phyloP scores from a whole-genome alignment of 495 filamentous ascomycete species.

The Lasiosphaeria hispida region DNA sequence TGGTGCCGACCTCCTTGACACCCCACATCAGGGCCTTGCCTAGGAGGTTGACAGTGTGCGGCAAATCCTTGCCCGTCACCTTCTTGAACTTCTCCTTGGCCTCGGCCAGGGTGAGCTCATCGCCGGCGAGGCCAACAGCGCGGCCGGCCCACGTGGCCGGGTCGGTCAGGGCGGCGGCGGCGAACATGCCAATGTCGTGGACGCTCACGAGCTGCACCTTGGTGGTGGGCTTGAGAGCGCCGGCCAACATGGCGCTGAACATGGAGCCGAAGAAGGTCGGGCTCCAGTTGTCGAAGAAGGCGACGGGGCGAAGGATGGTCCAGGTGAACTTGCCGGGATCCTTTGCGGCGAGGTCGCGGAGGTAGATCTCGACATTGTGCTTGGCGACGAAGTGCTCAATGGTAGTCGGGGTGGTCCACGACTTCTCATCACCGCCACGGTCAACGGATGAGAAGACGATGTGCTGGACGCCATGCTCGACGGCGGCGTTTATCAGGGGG shows the following conservation, averaged over 20 bases:
- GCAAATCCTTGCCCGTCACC: constrained; percentile 48
- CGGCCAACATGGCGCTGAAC: constrained; percentile 54
- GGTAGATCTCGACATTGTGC: constrained; percentile 61
- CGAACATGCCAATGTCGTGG: constrained; percentile 64
- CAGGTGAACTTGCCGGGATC: constrained; percentile 40
- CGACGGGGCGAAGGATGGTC: constrained; percentile 59
- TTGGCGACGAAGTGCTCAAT: constrained; percentile 65
- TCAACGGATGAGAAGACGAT: constrained; percentile 70
- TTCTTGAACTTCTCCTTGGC: constrained; percentile 49
- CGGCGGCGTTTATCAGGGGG: constrained; percentile 55
- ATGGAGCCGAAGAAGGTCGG: constrained; percentile 53
- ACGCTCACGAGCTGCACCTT: constrained; percentile 59
- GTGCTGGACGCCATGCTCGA: constrained; percentile 45
- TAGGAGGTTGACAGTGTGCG: constrained; percentile 47
- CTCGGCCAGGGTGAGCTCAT: constrained; percentile 32
- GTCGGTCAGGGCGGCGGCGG: constrained; percentile 51
- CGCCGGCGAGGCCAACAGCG: constrained; percentile 32
- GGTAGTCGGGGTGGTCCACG: constrained; percentile 54
- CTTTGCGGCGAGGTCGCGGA: constrained; percentile 41
- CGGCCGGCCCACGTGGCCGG: constrained; percentile 30
- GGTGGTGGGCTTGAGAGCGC: constrained; percentile 36
- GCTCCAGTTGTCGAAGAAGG: constrained; percentile 64
- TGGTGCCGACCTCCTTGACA: constrained; percentile 53
- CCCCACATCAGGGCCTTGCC: constrained; percentile 41
- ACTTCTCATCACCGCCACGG: constrained; percentile 56